Conservation (phyloP, 139 green algal species). For the Diplosphaera chodatii region DNA sequence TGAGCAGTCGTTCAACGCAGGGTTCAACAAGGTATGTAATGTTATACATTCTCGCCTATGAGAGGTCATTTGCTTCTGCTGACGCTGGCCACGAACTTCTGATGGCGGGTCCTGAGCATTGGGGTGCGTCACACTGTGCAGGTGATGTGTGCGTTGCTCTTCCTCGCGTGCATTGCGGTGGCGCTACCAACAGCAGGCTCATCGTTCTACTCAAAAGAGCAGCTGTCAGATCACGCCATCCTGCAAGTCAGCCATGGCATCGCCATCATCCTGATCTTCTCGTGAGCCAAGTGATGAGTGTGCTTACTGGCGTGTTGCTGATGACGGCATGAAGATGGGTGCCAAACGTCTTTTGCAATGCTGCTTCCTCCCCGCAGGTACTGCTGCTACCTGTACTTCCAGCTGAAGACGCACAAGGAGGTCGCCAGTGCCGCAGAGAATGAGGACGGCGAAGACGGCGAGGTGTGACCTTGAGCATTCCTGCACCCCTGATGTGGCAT, state of each 20-base stretch:
- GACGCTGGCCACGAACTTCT: no score
- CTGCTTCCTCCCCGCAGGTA: conserved; percentile 61
- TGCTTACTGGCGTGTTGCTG: no score
- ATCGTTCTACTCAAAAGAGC: conserved; percentile 19
- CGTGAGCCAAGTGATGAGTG: no score
- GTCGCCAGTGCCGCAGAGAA: conserved; percentile 18
- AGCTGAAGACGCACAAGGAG: conserved; percentile 70
- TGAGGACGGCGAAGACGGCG: conserved; percentile 30
- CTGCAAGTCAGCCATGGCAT: conserved; percentile 47
- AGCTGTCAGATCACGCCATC: conserved; percentile 23
- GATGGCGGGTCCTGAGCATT: no score
- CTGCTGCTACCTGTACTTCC: conserved; percentile 73
- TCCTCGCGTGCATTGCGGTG: conserved; percentile 72
- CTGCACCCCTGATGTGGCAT: no score
- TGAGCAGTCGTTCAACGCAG: conserved; percentile 67
- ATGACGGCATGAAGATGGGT: no score
- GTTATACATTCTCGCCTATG: no score
- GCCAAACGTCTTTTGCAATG: no score
- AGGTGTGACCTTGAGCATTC: no score
- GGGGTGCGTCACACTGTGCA: no score
- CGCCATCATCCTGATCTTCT: conserved; percentile 48
- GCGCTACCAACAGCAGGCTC: conserved; percentile 57
- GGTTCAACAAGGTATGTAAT: conserved; percentile 57
- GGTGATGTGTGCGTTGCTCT: conserved; percentile 65
- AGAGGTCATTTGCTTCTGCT: no score